Percentiles rank a stretch among this genome's conserved stretches.
Evolutionary conservation across 176 grass and related monocot genomes (phyloP).

Genomic region (Cenchrus purpureus): DNA sequence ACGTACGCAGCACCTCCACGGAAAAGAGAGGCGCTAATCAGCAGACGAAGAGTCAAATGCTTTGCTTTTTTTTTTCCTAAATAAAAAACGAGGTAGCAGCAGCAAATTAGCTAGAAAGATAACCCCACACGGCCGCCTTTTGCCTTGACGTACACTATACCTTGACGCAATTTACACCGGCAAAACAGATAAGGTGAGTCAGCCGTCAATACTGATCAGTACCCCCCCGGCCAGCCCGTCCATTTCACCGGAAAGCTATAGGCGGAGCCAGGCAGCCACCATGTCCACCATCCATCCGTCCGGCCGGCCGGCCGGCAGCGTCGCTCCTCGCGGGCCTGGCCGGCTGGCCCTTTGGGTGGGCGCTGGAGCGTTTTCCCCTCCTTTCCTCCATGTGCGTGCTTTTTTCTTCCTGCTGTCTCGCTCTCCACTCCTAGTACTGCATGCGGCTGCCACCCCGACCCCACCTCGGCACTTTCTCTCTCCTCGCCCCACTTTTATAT

Average conservation of each 20-base stretch:
- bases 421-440: neutral
- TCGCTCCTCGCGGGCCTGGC: neutral
- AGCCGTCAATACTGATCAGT: neutral
- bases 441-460: neutral
- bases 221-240: neutral
- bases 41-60: neutral
- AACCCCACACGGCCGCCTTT: neutral
- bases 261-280: neutral
- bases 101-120: neutral
- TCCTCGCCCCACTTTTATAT: constrained; percentile 47
- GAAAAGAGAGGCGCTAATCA: neutral
- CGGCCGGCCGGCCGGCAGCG: neutral
- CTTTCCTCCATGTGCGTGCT: constrained; percentile 37
- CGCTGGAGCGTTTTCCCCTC: neutral
- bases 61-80: neutral
- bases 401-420: neutral
- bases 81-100: neutral
- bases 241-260: constrained; percentile 27
- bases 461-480: neutral
- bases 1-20: neutral
- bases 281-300: neutral
- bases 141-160: too few species aligned
- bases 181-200: constrained; percentile 51
- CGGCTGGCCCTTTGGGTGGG: constrained; percentile 20
- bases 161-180: constrained; percentile 5